Percentiles rank a stretch among this genome's conserved stretches.
Conservation (phyloP, 345 rosid species). For the Moricandia arvensis region DNA sequence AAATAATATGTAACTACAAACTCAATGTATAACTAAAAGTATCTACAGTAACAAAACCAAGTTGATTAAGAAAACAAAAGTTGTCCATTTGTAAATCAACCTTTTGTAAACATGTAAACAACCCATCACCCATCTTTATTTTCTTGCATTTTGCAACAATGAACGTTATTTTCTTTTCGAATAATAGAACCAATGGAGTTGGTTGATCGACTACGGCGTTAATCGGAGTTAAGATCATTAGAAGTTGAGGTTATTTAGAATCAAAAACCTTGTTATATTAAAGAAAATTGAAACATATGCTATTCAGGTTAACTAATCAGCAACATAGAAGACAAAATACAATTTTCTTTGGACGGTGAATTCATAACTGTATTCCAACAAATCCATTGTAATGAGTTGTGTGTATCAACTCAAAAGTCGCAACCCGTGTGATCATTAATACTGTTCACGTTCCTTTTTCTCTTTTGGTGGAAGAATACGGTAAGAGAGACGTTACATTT, state of each 20-base stretch:
- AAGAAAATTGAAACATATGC: background rate
- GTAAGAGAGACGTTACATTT: constrained; percentile 12
- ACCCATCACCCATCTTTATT: background rate
- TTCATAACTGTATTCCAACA: background rate
- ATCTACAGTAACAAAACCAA: background rate
- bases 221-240: background rate
- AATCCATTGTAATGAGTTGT: constrained; percentile 21
- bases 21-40: background rate
- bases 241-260: background rate
- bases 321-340: constrained; percentile 8
- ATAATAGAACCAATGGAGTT: background rate
- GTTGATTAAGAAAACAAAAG: background rate
- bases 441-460: constrained; percentile 26
- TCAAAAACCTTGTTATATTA: background rate
- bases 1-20: background rate
- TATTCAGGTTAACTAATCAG: constrained; percentile 15
- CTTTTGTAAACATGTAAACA: background rate
- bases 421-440: constrained; percentile 34
- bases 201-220: background rate
- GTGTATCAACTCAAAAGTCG: constrained; percentile 13
- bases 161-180: background rate
- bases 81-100: background rate
- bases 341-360: background rate
- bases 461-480: constrained; percentile 18
- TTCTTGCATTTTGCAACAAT: background rate